Conservation (phyloP, 2,329 filamentous ascomycete genomes). For the Stachybotrys chartarum region DNA sequence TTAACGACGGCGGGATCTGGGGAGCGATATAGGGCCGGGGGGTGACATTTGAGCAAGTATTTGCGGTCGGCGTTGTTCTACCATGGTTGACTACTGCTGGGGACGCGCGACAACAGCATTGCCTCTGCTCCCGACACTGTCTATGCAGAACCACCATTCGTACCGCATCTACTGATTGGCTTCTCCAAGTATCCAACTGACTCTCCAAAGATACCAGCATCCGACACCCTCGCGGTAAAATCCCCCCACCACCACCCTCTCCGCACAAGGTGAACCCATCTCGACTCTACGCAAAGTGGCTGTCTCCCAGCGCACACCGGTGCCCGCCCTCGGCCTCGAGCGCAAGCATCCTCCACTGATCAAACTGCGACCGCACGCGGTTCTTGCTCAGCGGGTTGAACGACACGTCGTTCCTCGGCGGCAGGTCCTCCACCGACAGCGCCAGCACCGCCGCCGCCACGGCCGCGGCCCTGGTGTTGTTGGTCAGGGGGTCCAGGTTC, state of each 20-base stretch:
- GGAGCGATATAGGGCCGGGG: background rate
- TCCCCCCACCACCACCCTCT: too few relatives aligned
- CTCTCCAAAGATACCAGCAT: too few relatives aligned
- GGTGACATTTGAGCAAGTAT: background rate
- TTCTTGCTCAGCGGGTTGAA: conserved; percentile 16
- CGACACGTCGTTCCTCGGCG: conserved; percentile 20
- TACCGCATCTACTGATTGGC: too few relatives aligned
- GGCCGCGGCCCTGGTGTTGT: conserved; percentile 39
- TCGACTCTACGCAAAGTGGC: conserved; percentile 5
- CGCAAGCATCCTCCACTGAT: conserved; percentile 14
- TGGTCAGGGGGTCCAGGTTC: conserved; percentile 28
- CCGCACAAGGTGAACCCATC: background rate
- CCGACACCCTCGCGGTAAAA: too few relatives aligned
- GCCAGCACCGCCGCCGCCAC: conserved; percentile 35
- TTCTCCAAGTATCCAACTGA: too few relatives aligned
- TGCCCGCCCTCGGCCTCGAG: conserved; percentile 17
- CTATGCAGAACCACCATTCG: too few relatives aligned
- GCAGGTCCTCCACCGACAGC: conserved; percentile 28
- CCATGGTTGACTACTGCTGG: too few relatives aligned
- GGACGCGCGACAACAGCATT: too few relatives aligned
- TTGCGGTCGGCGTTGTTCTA: too few relatives aligned
- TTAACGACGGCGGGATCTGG: background rate
- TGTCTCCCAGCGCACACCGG: conserved; percentile 15
- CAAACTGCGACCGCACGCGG: conserved; percentile 15
- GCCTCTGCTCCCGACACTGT: too few relatives aligned